A percentile compares a stretch with the other conserved stretches of the same genome.
phyloP scores from a whole-genome alignment of 179 eudicot species.

The Vitellaria paradoxa region DNA sequence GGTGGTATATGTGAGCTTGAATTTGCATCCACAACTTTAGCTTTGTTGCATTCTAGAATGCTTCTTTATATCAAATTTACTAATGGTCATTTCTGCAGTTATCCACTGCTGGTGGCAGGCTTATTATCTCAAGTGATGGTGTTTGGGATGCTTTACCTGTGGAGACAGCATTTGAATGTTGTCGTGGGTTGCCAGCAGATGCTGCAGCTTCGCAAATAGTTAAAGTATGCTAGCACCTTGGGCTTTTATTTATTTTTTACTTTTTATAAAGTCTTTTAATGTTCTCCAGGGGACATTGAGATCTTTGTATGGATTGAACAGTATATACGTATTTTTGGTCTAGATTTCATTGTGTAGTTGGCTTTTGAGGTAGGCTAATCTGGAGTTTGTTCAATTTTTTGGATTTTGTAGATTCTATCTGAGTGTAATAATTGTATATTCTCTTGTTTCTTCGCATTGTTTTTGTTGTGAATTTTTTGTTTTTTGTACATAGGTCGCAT shows the following conservation, averaged over 20 bases:
- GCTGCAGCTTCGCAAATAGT: conserved; percentile 87
- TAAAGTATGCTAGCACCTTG: conserved; percentile 44
- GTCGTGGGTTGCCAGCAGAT: conserved; percentile 83
- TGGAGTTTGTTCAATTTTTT: too few relatives aligned
- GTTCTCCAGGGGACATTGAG: background rate
- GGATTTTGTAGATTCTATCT: too few relatives aligned
- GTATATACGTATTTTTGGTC: too few relatives aligned
- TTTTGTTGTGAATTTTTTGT: too few relatives aligned
- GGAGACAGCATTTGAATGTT: conserved; percentile 77
- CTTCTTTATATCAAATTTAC: background rate
- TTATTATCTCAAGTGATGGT: conserved; percentile 87
- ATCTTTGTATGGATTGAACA: too few relatives aligned
- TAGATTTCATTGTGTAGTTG: too few relatives aligned
- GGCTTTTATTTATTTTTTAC: background rate
- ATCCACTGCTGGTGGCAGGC: conserved; percentile 85
- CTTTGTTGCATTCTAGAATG: background rate
- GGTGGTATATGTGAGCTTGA: too few relatives aligned
- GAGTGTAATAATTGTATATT: too few relatives aligned
- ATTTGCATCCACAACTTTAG: too few relatives aligned
- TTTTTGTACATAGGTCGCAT: too few relatives aligned
- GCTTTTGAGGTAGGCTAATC: too few relatives aligned
- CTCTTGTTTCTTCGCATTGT: too few relatives aligned
- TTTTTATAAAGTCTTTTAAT: background rate
- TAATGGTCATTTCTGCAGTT: conserved; percentile 44
- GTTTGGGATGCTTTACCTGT: conserved; percentile 97